Evolutionary conservation across 73 alveolate genomes (phyloP).

Genomic region (Paramecium bursaria): DNA sequence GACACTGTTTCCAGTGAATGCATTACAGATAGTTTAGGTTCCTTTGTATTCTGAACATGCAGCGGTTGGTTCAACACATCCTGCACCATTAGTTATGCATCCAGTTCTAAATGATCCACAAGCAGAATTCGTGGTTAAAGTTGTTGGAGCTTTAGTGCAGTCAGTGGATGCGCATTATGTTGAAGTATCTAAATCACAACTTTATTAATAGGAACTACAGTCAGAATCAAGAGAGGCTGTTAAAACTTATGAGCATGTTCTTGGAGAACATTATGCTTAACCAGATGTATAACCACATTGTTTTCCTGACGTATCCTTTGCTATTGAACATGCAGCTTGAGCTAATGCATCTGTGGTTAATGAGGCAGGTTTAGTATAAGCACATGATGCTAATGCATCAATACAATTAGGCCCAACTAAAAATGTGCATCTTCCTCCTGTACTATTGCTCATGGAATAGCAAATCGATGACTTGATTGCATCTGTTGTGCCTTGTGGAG

Average conservation of each 20-base stretch:
- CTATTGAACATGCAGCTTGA: slow-evolving; percentile 35
- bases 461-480: no score
- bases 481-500: no score
- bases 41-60: slow-evolving; percentile 26
- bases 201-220: no score
- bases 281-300: slow-evolving; percentile 14
- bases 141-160: background rate
- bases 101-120: background rate
- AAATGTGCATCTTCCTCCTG: no score
- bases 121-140: slow-evolving; percentile 10
- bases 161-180: background rate
- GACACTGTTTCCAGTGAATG: slow-evolving; percentile 8
- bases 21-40: background rate
- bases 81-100: slow-evolving; percentile 39
- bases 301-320: background rate
- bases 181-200: no score
- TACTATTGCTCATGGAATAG: no score
- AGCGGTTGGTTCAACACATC: background rate
- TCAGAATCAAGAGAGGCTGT: no score
- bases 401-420: no score
- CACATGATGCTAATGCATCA: no score
- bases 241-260: slow-evolving; percentile 19
- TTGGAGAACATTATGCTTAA: background rate
- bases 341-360: no score
- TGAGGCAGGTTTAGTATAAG: no score